Percentiles rank a stretch among this genome's conserved stretches.
Evolutionary conservation across 192 early-diverging fungal species (phyloP).

Genomic region (Podila minutissima): DNA sequence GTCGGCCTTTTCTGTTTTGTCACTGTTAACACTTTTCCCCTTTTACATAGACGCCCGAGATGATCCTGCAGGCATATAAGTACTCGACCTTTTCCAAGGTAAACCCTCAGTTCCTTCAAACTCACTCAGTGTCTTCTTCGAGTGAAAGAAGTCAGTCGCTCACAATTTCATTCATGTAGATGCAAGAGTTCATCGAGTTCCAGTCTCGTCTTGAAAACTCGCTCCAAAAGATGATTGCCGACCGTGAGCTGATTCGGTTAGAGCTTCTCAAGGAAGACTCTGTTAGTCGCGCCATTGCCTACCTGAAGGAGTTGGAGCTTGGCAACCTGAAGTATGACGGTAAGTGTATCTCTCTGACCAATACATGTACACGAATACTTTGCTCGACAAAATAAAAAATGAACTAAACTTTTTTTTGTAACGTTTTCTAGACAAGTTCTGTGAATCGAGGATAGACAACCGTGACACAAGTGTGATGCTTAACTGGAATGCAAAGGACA

Average conservation of each 20-base stretch:
- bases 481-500: constrained; percentile 56
- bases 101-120: neutral
- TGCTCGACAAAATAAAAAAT: neutral
- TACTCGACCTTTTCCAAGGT: constrained; percentile 89
- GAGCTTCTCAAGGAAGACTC: constrained; percentile 65
- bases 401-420: constrained; percentile 10
- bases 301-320: constrained; percentile 66
- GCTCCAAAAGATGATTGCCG: constrained; percentile 75
- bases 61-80: constrained; percentile 86
- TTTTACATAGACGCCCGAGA: constrained; percentile 77
- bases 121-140: neutral
- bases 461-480: constrained; percentile 76
- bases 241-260: constrained; percentile 71
- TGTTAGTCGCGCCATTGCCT: constrained; percentile 58
- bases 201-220: constrained; percentile 75
- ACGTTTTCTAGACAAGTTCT: constrained; percentile 43
- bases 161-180: constrained; percentile 50
- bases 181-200: constrained; percentile 90
- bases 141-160: neutral
- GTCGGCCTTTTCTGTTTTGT: neutral
- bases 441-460: constrained; percentile 68
- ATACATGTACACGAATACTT: neutral
- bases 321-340: constrained; percentile 66
- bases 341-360: constrained; percentile 9
- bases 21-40: neutral